Conservation (phyloP, 2,329 filamentous ascomycete genomes). For the Diaporthe citrichinensis region DNA sequence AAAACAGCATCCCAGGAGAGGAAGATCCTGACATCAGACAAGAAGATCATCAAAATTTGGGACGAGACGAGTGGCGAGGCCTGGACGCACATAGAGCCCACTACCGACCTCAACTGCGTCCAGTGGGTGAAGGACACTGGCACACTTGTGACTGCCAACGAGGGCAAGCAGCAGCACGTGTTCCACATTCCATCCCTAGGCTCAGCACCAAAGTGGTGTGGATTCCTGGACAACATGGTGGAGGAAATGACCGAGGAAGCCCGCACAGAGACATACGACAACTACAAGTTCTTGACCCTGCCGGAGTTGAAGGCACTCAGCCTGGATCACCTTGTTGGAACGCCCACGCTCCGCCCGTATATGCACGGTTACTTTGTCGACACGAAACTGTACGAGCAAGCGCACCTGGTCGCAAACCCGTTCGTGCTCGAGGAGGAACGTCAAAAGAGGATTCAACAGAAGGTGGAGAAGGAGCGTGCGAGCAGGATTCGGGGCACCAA, state of each 20-base stretch:
- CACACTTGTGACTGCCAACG: slow-evolving; percentile 97
- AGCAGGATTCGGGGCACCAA: slow-evolving; percentile 94
- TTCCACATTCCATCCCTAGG: slow-evolving; percentile 97
- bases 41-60: slow-evolving; percentile 98
- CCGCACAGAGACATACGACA: slow-evolving; percentile 90
- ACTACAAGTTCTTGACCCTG: slow-evolving; percentile 97
- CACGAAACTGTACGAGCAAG: slow-evolving; percentile 95
- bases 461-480: slow-evolving; percentile 97
- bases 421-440: slow-evolving; percentile 95
- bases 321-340: slow-evolving; percentile 90
- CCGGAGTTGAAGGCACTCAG: slow-evolving; percentile 89
- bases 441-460: slow-evolving; percentile 91
- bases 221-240: slow-evolving; percentile 96
- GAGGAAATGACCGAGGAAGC: slow-evolving; percentile 96
- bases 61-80: slow-evolving; percentile 85
- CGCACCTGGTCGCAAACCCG: slow-evolving; percentile 91
- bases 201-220: slow-evolving; percentile 94
- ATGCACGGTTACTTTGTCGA: slow-evolving; percentile 99
- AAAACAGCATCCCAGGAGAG: slow-evolving; percentile 82
- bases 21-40: slow-evolving; percentile 93
- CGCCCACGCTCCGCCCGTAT: slow-evolving; percentile 90
- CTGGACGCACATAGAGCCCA: slow-evolving; percentile 96
- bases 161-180: slow-evolving; percentile 93
- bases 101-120: slow-evolving; percentile 94
- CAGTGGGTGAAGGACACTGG: slow-evolving; percentile 93